Conservation (phyloP, 805 yeast species). For the Candida qinlingensis region DNA sequence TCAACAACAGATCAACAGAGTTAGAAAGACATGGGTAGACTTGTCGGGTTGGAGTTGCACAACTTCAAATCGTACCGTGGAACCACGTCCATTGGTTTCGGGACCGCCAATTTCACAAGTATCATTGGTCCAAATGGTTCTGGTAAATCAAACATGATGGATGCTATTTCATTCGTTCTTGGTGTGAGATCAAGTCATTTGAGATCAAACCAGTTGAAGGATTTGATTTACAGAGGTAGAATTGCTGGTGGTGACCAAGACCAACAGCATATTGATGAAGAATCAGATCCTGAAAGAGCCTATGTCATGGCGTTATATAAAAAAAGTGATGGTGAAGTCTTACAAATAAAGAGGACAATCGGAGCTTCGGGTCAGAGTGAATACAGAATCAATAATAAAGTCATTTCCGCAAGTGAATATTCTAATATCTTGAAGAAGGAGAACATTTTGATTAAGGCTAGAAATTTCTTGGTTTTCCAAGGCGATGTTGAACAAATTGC, state of each 20-base stretch:
- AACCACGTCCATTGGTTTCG: slow-evolving; percentile 70
- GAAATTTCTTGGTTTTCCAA: slow-evolving; percentile 90
- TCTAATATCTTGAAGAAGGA: slow-evolving; percentile 61
- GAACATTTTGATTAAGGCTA: slow-evolving; percentile 80
- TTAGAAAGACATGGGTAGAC: slow-evolving; percentile 62
- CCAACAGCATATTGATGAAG: slow-evolving; percentile 19
- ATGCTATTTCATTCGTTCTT: slow-evolving; percentile 90
- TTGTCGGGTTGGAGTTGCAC: slow-evolving; percentile 69
- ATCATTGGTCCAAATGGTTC: slow-evolving; percentile 99
- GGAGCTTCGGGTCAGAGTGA: slow-evolving; percentile 55
- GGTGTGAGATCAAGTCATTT: slow-evolving; percentile 76
- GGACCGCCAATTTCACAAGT: slow-evolving; percentile 76
- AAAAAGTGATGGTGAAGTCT: slow-evolving; percentile 49
- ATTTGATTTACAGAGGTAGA: slow-evolving; percentile 76
- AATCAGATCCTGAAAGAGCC: slow-evolving; percentile 39
- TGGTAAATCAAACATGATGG: slow-evolving; percentile 96
- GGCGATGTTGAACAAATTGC: slow-evolving; percentile 96
- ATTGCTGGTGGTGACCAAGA: slow-evolving; percentile 27
- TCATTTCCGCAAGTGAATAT: slow-evolving; percentile 63
- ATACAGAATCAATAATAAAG: slow-evolving; percentile 57
- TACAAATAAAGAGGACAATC: slow-evolving; percentile 61
- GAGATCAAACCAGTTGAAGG: slow-evolving; percentile 67
- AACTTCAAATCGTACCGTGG: slow-evolving; percentile 93
- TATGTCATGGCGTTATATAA: slow-evolving; percentile 77
- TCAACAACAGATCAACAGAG: no score